phyloP scores from a whole-genome alignment of 768 basidiomycete species.

The Steccherinum ochraceum region DNA sequence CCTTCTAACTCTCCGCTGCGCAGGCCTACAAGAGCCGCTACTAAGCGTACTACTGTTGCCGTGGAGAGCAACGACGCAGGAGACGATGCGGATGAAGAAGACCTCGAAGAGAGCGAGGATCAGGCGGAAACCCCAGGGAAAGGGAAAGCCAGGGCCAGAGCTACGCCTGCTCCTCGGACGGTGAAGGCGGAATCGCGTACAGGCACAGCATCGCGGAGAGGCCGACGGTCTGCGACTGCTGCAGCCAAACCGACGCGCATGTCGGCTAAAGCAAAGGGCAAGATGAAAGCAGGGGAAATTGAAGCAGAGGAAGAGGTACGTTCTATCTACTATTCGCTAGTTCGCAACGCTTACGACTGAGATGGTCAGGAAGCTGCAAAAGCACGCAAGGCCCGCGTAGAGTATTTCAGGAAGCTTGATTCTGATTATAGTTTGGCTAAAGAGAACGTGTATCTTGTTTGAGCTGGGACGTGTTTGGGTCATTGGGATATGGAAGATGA shows the following conservation, averaged over 20 bases:
- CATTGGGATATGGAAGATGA: no score
- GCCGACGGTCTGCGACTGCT: background rate
- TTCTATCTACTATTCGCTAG: constrained; percentile 2
- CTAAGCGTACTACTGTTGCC: background rate
- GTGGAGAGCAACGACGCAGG: background rate
- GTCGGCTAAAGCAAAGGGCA: constrained; percentile 8
- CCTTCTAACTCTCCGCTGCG: constrained; percentile 1
- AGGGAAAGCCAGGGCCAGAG: background rate
- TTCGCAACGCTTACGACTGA: background rate
- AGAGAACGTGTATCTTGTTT: constrained; percentile 22
- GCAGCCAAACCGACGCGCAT: background rate
- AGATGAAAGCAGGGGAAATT: constrained; percentile 5
- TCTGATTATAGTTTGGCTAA: constrained; percentile 21
- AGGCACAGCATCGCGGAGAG: no score
- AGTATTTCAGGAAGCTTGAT: constrained; percentile 21
- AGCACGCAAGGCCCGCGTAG: constrained; percentile 17
- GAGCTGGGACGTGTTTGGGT: background rate
- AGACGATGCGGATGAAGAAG: background rate
- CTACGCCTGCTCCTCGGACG: constrained; percentile 1
- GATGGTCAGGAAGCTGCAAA: constrained; percentile 15
- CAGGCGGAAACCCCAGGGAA: no score
- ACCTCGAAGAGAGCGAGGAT: background rate
- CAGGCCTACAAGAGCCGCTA: background rate
- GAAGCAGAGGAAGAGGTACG: constrained; percentile 20
- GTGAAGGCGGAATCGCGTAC: constrained; percentile 8